phyloP scores from a whole-genome alignment of 2,329 filamentous ascomycete genomes.

The Venturia asperata region DNA sequence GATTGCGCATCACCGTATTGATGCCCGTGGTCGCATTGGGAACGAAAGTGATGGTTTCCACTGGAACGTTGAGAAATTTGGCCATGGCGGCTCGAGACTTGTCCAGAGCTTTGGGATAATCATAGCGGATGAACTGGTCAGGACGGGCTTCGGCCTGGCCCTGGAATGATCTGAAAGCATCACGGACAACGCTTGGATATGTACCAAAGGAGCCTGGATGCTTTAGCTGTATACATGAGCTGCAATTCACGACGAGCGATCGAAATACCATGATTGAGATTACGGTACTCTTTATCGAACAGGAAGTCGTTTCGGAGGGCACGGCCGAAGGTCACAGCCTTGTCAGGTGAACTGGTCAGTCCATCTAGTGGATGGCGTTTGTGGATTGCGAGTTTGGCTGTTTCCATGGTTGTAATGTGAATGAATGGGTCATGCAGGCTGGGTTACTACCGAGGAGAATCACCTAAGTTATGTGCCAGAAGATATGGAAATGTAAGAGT shows the following conservation, averaged over 20 bases:
- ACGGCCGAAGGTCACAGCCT: constrained; percentile 41
- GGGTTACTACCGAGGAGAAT: not conserved
- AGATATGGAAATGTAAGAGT: not conserved
- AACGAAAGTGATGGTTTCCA: constrained; percentile 65
- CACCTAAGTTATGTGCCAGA: not conserved
- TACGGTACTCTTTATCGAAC: constrained; percentile 60
- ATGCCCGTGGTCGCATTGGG: constrained; percentile 72
- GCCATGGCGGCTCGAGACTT: constrained; percentile 59
- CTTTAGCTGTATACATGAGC: constrained; percentile 11
- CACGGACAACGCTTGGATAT: constrained; percentile 56
- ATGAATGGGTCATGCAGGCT: not conserved
- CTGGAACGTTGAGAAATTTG: constrained; percentile 56
- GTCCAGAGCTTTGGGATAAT: constrained; percentile 56
- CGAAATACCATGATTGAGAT: constrained; percentile 67
- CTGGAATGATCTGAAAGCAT: constrained; percentile 57
- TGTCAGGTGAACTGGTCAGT: not conserved
- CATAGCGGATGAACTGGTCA: constrained; percentile 69
- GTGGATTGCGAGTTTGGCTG: constrained; percentile 9
- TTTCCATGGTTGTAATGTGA: not conserved
- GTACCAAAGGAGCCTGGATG: constrained; percentile 68
- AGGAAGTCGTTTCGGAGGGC: constrained; percentile 58
- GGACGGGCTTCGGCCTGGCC: constrained; percentile 59
- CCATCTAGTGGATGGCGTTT: not conserved
- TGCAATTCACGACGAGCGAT: not conserved
- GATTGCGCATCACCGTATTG: constrained; percentile 72